Percentiles rank a stretch among this genome's conserved stretches.
These are phyloP conservation scores for Rhizopus sp. DNA, from an alignment of 371 early-diverging fungal genomes.

Conservation along the genomic window DNA sequence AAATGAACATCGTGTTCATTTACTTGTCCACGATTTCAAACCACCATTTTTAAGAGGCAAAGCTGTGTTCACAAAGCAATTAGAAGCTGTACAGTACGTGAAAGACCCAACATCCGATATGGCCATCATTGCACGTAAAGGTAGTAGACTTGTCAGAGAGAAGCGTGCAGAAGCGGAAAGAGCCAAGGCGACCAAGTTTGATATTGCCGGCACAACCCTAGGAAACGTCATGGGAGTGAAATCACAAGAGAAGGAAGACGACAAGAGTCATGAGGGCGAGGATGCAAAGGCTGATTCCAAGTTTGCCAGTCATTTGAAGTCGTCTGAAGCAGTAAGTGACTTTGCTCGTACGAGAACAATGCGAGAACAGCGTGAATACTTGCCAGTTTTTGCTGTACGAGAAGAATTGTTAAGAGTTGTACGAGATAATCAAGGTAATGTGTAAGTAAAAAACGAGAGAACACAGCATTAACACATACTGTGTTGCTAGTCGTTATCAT, in stretches of 20 bases:
- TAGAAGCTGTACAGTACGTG: slow-evolving; percentile 85
- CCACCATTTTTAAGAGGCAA: slow-evolving; percentile 95
- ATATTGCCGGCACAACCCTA: slow-evolving; percentile 87
- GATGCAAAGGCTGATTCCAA: slow-evolving; percentile 66
- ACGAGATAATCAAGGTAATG: slow-evolving; percentile 83
- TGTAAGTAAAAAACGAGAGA: neutral
- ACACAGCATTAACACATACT: slow-evolving; percentile 2
- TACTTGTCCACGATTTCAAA: slow-evolving; percentile 85
- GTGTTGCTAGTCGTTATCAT: slow-evolving; percentile 73
- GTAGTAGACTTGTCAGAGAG: slow-evolving; percentile 86
- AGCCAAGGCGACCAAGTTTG: slow-evolving; percentile 75
- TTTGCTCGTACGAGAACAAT: slow-evolving; percentile 85
- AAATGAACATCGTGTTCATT: slow-evolving; percentile 76
- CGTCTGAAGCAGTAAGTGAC: slow-evolving; percentile 72
- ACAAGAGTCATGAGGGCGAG: slow-evolving; percentile 10
- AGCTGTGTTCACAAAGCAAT: slow-evolving; percentile 84
- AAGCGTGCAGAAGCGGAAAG: slow-evolving; percentile 91
- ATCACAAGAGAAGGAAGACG: slow-evolving; percentile 46
- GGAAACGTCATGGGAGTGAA: slow-evolving; percentile 95
- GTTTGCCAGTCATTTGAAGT: slow-evolving; percentile 78
- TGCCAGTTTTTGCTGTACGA: slow-evolving; percentile 95
- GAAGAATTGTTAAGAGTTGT: slow-evolving; percentile 87
- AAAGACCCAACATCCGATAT: slow-evolving; percentile 93
- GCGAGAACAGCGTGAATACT: slow-evolving; percentile 87
- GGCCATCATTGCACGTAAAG: slow-evolving; percentile 91